These are phyloP conservation scores for Blastocystis hominis DNA, from an alignment of 352 stramenopile species.

Conservation along the genomic window DNA sequence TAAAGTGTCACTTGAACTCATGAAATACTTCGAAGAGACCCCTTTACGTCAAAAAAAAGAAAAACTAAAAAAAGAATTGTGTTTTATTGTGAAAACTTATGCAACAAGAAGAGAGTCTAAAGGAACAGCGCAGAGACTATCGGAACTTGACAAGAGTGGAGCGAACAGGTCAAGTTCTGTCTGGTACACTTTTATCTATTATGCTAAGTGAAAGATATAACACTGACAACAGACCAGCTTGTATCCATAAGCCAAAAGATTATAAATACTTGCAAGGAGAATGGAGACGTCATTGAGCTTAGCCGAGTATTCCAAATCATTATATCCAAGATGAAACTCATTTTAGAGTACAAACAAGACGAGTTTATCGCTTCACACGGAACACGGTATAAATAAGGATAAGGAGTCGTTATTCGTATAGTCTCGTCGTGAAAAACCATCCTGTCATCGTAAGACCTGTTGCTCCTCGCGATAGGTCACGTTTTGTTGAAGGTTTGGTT, in stretches of 20 bases:
- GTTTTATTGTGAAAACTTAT: background rate
- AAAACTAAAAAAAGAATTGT: background rate
- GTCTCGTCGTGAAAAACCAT: background rate
- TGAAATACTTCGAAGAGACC: background rate
- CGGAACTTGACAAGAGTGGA: background rate
- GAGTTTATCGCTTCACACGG: conserved; percentile 29
- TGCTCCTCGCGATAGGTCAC: conserved; percentile 10
- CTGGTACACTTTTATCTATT: background rate
- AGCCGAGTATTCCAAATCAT: conserved; percentile 10
- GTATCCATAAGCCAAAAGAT: background rate
- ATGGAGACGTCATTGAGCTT: background rate
- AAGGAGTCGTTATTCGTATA: background rate
- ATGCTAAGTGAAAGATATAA: background rate
- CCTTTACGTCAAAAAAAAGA: background rate
- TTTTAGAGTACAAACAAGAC: conserved; percentile 9
- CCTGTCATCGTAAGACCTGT: conserved; percentile 24
- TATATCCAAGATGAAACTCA: background rate
- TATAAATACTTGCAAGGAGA: background rate
- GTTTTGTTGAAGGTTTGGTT: conserved; percentile 21
- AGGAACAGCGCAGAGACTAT: conserved; percentile 26
- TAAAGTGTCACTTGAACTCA: background rate
- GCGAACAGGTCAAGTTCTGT: conserved; percentile 2
- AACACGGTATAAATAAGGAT: background rate
- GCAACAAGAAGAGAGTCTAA: conserved; percentile 1
- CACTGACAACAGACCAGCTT: background rate